phyloP scores from a whole-genome alignment of 306 rosid genomes.

The Ormosia semicastrata region DNA sequence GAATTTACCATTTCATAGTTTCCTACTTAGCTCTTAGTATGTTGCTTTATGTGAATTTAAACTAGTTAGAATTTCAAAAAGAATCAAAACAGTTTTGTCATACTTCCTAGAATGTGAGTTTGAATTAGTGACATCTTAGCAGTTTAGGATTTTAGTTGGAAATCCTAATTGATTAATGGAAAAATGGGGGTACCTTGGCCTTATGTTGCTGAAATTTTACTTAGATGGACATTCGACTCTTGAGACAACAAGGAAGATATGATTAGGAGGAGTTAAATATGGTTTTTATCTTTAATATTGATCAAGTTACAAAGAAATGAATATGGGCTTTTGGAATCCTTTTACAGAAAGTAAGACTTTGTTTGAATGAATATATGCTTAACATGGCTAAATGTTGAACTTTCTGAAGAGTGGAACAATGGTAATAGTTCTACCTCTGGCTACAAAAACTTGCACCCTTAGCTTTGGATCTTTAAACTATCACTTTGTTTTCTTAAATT shows the following conservation, averaged over 20 bases:
- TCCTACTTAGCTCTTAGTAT: no score
- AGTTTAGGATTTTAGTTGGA: neutral
- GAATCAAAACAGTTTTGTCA: neutral
- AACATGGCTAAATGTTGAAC: neutral
- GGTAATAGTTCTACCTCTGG: neutral
- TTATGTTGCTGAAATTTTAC: neutral
- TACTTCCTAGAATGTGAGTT: neutral
- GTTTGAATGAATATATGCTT: neutral
- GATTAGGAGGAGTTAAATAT: neutral
- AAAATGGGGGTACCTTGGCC: neutral
- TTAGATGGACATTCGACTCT: neutral
- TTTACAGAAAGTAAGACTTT: neutral
- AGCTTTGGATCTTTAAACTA: neutral
- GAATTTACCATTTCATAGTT: no score
- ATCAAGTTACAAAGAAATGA: neutral
- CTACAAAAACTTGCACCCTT: neutral
- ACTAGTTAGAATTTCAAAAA: no score
- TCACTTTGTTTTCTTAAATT: neutral
- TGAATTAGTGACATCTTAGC: neutral
- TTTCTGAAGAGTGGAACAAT: neutral
- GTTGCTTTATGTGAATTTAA: no score
- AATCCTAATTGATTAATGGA: neutral
- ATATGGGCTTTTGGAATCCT: neutral
- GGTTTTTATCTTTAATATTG: neutral
- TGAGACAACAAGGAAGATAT: neutral